Evolutionary conservation across 768 basidiomycete species (phyloP), one percentile per base, ranked within the genome.

Genomic region (Mycena chlorophos): DNA sequence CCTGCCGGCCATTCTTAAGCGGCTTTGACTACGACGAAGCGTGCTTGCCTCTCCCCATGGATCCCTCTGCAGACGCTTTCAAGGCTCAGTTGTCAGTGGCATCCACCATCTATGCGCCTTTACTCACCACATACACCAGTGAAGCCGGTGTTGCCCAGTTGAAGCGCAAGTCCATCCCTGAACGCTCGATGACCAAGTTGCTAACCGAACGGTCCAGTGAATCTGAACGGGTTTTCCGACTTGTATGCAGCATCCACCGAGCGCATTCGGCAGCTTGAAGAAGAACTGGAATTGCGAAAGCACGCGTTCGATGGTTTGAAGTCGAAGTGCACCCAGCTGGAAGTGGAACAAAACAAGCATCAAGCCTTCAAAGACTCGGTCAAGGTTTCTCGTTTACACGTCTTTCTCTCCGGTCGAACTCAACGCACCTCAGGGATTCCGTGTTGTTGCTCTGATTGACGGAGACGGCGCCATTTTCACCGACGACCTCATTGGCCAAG

Each of bases 391-490:
- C 20, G 17, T 22, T 17, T 27, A 22, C 14, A 16, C 38, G 45
- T 16, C 45, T 10, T 14, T 13, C 16, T 37, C 5, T 23, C 6
- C 17, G 16, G 30, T 27, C 17, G 29, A 22, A 16, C 31, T 52
- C n/a, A 52, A 27, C 3, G 27, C 10, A 22, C 4, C n/a, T 46
- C 55, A 81, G 78, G 78, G 75, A n/a, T 69, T 75, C 55, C 73
- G 78, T 48, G 66, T 79, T 34, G 63, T 76, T n/a, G 64, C 80
- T 70, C 74, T 89, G 43, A 70, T 89, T 55, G 87, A 89, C 55
- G 87, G 87, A 29, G 87, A 88, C 61, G 81, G 80, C 22, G 69
- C 80, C 5, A 87, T 88, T 52, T 88, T 88, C 62, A 70, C 75
- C 6, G 64, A 70, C 16, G 75, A 83, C 34, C 70, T 86, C 23